Evolutionary conservation across 1,284 basidiomycete genomes (phyloP), one percentile per base, ranked within the genome.

Genomic region (Malassezia japonica): DNA sequence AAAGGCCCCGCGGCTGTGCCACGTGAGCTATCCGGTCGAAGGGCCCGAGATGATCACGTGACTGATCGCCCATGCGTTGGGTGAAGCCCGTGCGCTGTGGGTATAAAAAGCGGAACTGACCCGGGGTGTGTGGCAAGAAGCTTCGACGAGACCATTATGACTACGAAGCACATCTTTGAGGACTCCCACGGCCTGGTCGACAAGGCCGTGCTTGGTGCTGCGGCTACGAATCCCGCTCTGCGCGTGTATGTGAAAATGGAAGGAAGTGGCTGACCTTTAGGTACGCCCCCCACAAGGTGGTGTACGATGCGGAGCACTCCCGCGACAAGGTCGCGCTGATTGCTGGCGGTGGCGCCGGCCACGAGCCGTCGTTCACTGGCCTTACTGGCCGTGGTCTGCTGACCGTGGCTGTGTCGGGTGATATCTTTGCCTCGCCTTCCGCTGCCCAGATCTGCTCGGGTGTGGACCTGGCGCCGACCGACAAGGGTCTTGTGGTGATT

Each of bases 401-500:
- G 31, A 68, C 70, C 12, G 76, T 75, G 4, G 69, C 72, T 56
- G 74, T 77, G 9, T 74, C 73, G 0, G 77, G 76, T n/a, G 76
- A 78, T 57, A 73, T 79, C 23, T 79, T 79, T 61, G 78, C 78
- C 6, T 76, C 74, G 45, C 78, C 78, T 1, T 75, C 74, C 25
- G 76, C 77, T 2, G 70, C 65, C 39, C 77, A 78, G 62, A 77
- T 79, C 29, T 69, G 69, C 41, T 62, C 65, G 3, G 76, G 74
- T 24, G 70, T 74, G 16, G 76, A 77, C 54, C 73, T 77, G 52
- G 68, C 69, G 39, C 74, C 76, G 28, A 71, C 72, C 15, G 74
- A 74, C 46, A 74, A 74, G 50, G 76, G 75, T 29, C 55, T 65
- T 3, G 46, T 63, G 21, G 60, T 65, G 51, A 57, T 70, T 16